Percentiles rank a stretch among this genome's conserved stretches.
phyloP scores from a whole-genome alignment of 2,329 filamentous ascomycete genomes.

The Fusarium vanettenii region DNA sequence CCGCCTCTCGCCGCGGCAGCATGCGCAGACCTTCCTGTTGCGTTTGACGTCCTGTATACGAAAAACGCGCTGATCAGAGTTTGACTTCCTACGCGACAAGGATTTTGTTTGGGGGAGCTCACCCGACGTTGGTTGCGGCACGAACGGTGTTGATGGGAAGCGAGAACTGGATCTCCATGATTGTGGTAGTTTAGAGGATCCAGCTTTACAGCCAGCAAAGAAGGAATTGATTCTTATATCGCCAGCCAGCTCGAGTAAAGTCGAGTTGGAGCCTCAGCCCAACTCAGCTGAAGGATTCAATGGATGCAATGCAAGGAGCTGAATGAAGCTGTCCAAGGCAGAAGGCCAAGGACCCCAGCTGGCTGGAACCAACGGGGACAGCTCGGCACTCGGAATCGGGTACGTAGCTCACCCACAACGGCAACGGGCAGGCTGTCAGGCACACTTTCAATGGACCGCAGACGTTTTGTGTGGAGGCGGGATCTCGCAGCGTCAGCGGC shows the following conservation, averaged over 20 bases:
- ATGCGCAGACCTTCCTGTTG: constrained; percentile 29
- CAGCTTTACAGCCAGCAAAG: constrained; percentile 10
- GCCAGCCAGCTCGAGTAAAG: neutral
- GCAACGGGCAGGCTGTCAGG: neutral
- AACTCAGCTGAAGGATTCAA: constrained; percentile 3
- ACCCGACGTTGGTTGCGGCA: constrained; percentile 38
- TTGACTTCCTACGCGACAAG: constrained; percentile 12
- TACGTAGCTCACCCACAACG: constrained; percentile 6
- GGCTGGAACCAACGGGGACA: neutral
- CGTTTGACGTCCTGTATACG: constrained; percentile 27
- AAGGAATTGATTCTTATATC: neutral
- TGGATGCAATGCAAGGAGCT: constrained; percentile 18
- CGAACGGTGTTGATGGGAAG: constrained; percentile 42
- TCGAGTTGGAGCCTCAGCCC: constrained; percentile 11
- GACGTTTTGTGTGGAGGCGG: constrained; percentile 15
- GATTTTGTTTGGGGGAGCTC: constrained; percentile 23
- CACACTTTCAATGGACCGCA: neutral
- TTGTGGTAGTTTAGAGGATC: constrained; percentile 8
- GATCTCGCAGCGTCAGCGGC: constrained; percentile 31
- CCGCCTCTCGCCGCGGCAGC: constrained; percentile 38
- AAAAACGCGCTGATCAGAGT: constrained; percentile 21
- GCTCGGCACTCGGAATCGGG: constrained; percentile 30
- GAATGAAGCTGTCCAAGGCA: constrained; percentile 12
- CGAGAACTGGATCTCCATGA: constrained; percentile 55
- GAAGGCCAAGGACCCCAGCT: constrained; percentile 22